A percentile compares a stretch with the other conserved stretches of the same genome.
Conservation (phyloP, 2,329 filamentous ascomycete genomes). For the Byssoonygena ceratinophila region DNA sequence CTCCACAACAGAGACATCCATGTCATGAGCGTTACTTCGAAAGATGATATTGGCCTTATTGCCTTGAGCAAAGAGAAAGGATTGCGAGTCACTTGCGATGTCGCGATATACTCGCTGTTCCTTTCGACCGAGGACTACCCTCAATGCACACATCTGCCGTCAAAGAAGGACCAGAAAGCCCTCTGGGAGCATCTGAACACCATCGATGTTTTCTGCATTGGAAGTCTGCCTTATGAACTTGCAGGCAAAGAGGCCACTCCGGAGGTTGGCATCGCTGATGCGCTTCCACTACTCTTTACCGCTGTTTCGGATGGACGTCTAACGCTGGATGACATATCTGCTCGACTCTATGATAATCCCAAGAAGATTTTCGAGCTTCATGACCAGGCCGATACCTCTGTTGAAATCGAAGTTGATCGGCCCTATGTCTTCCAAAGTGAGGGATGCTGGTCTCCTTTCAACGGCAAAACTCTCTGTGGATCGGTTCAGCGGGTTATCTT, state of each 20-base stretch:
- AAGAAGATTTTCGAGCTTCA: conserved; percentile 74
- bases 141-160: conserved; percentile 55
- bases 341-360: conserved; percentile 64
- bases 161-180: conserved; percentile 56
- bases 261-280: conserved; percentile 59
- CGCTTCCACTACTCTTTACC: conserved; percentile 62
- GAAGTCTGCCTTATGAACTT: conserved; percentile 67
- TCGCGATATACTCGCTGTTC: conserved; percentile 70
- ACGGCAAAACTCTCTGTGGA: conserved; percentile 56
- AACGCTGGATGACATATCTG: conserved; percentile 61
- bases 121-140: conserved; percentile 61
- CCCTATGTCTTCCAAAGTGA: conserved; percentile 50
- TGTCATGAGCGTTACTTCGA: conserved; percentile 69
- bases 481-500: conserved; percentile 66
- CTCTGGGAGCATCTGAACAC: conserved; percentile 62
- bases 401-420: conserved; percentile 67
- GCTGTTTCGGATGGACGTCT: conserved; percentile 64
- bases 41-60: conserved; percentile 68
- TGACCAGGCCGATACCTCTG: conserved; percentile 60
- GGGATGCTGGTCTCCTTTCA: conserved; percentile 58
- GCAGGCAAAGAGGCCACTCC: conserved; percentile 50
- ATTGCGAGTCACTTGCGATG: conserved; percentile 71
- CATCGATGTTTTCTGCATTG: conserved; percentile 71
- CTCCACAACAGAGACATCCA: conserved; percentile 69
- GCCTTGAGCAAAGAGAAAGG: conserved; percentile 70